Evolutionary conservation across 192 early-diverging fungal species (phyloP).

Genomic region (Linnemannia zychae): DNA sequence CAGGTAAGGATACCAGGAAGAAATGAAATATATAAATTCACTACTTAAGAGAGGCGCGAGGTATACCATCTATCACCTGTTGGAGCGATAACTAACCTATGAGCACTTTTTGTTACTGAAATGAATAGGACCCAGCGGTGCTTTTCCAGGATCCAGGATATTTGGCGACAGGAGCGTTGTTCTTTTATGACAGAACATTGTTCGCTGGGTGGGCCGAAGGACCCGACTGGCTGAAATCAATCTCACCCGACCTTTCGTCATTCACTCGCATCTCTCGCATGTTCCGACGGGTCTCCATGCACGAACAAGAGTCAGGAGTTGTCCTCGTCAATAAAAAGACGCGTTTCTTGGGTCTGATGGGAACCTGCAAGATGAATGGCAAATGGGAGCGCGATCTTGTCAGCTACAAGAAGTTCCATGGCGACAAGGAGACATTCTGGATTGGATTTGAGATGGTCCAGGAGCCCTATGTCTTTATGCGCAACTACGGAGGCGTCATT

Average conservation of each 20-base stretch:
- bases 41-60: too few species aligned
- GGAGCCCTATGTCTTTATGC: constrained; percentile 65
- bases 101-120: too few species aligned
- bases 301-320: constrained; percentile 77
- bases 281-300: constrained; percentile 53
- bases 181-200: constrained; percentile 74
- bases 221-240: constrained; percentile 62
- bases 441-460: constrained; percentile 71
- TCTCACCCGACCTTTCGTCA: constrained; percentile 58
- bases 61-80: not conserved
- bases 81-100: not conserved
- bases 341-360: constrained; percentile 65
- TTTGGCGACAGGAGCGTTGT: constrained; percentile 63
- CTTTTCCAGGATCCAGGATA: constrained; percentile 65
- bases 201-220: constrained; percentile 35
- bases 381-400: constrained; percentile 62
- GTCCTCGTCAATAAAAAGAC: constrained; percentile 67
- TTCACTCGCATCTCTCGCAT: constrained; percentile 56
- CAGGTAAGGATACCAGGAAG: constrained; percentile 45
- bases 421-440: constrained; percentile 84
- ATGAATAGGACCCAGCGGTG: constrained; percentile 61
- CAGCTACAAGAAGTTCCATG: constrained; percentile 62
- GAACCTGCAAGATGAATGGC: constrained; percentile 68
- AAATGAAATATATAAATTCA: too few species aligned
- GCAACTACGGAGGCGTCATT: constrained; percentile 64